A percentile compares a stretch with the other conserved stretches of the same genome.
Conservation (phyloP, 192 early-diverging fungal genomes). For the Coemansia sp. region DNA sequence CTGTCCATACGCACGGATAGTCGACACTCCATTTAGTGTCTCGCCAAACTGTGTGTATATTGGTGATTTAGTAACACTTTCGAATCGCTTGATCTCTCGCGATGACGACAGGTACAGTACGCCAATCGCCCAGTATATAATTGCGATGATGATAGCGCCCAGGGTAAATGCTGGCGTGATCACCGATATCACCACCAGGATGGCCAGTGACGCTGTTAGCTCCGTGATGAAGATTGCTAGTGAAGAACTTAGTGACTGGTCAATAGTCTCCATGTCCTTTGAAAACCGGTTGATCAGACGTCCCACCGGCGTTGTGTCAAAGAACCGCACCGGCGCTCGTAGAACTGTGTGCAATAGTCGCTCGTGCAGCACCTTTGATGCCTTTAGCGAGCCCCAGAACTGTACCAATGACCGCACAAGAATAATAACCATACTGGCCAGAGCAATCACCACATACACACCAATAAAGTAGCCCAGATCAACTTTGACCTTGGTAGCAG, state of each 20-base stretch:
- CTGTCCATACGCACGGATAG: slow-evolving; percentile 78
- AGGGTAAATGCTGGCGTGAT: slow-evolving; percentile 77
- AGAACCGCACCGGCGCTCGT: slow-evolving; percentile 82
- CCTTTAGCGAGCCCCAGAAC: slow-evolving; percentile 47
- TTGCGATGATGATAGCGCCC: slow-evolving; percentile 68
- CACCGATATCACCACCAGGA: slow-evolving; percentile 59
- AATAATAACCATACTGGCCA: slow-evolving; percentile 28
- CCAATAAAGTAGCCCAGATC: slow-evolving; percentile 38
- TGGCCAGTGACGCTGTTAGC: slow-evolving; percentile 56
- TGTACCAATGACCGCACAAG: slow-evolving; percentile 40
- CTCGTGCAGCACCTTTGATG: slow-evolving; percentile 41
- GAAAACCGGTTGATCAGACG: slow-evolving; percentile 87
- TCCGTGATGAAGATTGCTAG: slow-evolving; percentile 62
- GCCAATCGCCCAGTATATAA: slow-evolving; percentile 68
- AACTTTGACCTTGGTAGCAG: neutral
- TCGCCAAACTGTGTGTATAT: slow-evolving; percentile 80
- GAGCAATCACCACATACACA: slow-evolving; percentile 33
- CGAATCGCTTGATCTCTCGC: slow-evolving; percentile 86
- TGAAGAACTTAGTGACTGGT: slow-evolving; percentile 64
- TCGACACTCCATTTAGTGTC: slow-evolving; percentile 68
- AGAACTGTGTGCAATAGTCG: slow-evolving; percentile 51
- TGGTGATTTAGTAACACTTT: slow-evolving; percentile 70
- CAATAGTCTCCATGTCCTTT: slow-evolving; percentile 72
- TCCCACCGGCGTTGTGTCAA: slow-evolving; percentile 77
- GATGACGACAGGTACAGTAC: slow-evolving; percentile 69